Percentiles rank a stretch among this genome's conserved stretches.
These are phyloP conservation scores for Bipolaris cookei DNA, from an alignment of 2,329 filamentous ascomycete species.

Conservation along the genomic window DNA sequence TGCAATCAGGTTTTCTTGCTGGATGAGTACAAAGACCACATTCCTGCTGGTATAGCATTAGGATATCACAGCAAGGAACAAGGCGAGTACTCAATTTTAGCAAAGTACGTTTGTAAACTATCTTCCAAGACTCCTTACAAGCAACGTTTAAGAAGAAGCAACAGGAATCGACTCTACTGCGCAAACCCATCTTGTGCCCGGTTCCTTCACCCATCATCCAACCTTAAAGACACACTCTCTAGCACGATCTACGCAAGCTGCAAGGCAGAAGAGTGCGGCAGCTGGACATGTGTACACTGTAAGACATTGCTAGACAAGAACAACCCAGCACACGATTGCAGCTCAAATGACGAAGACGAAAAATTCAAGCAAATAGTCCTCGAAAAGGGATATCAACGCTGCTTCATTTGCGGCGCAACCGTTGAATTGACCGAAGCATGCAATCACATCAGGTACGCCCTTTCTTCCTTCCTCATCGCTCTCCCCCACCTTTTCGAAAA, in stretches of 20 bases:
- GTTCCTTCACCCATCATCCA: slow-evolving; percentile 31
- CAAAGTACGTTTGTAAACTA: slow-evolving; percentile 29
- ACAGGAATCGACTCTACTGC: slow-evolving; percentile 41
- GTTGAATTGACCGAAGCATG: slow-evolving; percentile 44
- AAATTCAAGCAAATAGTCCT: slow-evolving; percentile 33
- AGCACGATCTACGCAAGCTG: slow-evolving; percentile 33
- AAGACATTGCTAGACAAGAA: slow-evolving; percentile 22
- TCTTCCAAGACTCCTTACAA: neutral
- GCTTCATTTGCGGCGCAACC: slow-evolving; percentile 31
- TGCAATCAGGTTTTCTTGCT: slow-evolving; percentile 34
- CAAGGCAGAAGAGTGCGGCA: slow-evolving; percentile 25
- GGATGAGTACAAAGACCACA: slow-evolving; percentile 27
- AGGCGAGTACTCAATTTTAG: slow-evolving; percentile 37
- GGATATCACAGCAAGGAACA: slow-evolving; percentile 34
- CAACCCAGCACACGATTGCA: slow-evolving; percentile 26
- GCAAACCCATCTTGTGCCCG: slow-evolving; percentile 26
- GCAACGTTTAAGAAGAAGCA: neutral
- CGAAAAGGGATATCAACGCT: slow-evolving; percentile 40
- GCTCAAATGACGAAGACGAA: slow-evolving; percentile 27
- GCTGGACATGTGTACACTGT: slow-evolving; percentile 36
- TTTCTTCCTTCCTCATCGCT: neutral
- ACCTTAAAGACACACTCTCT: slow-evolving; percentile 21
- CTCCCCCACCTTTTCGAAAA: neutral
- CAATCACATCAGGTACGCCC: slow-evolving; percentile 37
- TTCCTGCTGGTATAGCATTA: slow-evolving; percentile 28